Percentiles rank a stretch among this genome's conserved stretches.
Conservation (phyloP, 495 filamentous ascomycete species). For the Diplogelasinospora grovesii region DNA sequence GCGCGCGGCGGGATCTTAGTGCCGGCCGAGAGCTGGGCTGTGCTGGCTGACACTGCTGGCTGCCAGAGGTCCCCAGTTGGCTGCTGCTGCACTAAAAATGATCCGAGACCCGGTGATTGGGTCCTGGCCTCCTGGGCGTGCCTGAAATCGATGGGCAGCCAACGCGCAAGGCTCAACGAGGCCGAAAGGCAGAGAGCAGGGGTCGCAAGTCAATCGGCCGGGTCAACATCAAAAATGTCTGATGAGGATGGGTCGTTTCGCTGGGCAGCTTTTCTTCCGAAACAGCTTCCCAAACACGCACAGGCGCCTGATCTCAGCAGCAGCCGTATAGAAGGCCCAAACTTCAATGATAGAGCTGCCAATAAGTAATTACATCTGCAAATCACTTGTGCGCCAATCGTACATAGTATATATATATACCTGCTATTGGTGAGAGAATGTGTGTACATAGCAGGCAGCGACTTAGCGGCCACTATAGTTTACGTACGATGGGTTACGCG, state of each 20-base stretch:
- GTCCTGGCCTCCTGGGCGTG: slow-evolving; percentile 1
- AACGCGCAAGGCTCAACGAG: too few species aligned
- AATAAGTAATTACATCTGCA: background rate
- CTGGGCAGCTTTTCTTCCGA: too few species aligned
- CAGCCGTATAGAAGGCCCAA: too few species aligned
- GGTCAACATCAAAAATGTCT: too few species aligned
- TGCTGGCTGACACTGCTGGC: too few species aligned
- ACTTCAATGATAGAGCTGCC: too few species aligned
- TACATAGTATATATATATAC: too few species aligned
- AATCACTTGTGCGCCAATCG: too few species aligned
- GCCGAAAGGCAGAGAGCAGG: too few species aligned
- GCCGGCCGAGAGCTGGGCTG: slow-evolving; percentile 5
- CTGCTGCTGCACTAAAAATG: slow-evolving; percentile 9
- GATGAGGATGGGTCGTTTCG: too few species aligned
- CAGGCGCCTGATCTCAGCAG: slow-evolving; percentile 3
- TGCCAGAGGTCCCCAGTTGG: background rate
- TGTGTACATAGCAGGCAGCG: slow-evolving; percentile 8
- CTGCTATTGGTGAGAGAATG: too few species aligned
- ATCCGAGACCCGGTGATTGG: slow-evolving; percentile 8
- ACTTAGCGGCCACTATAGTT: slow-evolving; percentile 1
- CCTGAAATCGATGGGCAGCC: background rate
- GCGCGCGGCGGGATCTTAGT: background rate
- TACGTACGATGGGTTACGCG: slow-evolving; percentile 11
- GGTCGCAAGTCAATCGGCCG: too few species aligned
- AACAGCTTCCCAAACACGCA: slow-evolving; percentile 16